A percentile compares a stretch with the other conserved stretches of the same genome.
Evolutionary conservation across 1,284 basidiomycete species (phyloP).

Genomic region (Earliella scabrosa): DNA sequence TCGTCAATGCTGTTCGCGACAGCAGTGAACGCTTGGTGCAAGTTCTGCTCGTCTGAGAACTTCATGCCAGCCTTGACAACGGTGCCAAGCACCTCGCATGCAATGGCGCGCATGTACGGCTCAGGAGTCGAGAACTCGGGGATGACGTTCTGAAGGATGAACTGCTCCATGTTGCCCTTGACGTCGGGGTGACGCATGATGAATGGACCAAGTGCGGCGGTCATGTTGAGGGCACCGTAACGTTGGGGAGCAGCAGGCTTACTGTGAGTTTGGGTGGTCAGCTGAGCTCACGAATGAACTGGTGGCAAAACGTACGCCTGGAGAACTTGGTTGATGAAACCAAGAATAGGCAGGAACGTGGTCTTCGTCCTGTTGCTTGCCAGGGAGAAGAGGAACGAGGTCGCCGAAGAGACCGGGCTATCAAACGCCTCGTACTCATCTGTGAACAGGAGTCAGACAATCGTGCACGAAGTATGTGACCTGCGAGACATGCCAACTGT

Average conservation of each 20-base stretch:
- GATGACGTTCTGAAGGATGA: conserved; percentile 73
- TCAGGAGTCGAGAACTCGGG: conserved; percentile 69
- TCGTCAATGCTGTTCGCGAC: conserved; percentile 72
- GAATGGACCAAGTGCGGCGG: conserved; percentile 72
- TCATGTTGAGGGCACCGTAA: conserved; percentile 86
- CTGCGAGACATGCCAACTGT: conserved; percentile 71
- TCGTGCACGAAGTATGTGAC: no score
- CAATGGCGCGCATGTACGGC: conserved; percentile 77
- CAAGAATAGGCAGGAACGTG: conserved; percentile 78
- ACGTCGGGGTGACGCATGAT: conserved; percentile 84
- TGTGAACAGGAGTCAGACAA: no score
- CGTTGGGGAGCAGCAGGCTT: conserved; percentile 64
- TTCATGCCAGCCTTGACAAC: conserved; percentile 68
- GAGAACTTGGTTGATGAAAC: conserved; percentile 74
- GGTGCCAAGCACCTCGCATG: conserved; percentile 79
- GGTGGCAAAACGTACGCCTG: conserved; percentile 52
- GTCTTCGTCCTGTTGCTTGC: conserved; percentile 78
- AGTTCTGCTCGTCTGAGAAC: conserved; percentile 70
- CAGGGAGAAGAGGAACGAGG: conserved; percentile 77
- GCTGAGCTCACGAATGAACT: neutral
- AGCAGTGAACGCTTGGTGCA: conserved; percentile 66
- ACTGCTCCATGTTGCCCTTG: conserved; percentile 75
- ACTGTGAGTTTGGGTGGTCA: conserved; percentile 33
- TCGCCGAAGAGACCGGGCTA: conserved; percentile 77
- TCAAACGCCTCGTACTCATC: conserved; percentile 83